Base-by-base conservation (phyloP, 2,329 filamentous ascomycete species). In the Hymenoscyphus fructigenus region DNA sequence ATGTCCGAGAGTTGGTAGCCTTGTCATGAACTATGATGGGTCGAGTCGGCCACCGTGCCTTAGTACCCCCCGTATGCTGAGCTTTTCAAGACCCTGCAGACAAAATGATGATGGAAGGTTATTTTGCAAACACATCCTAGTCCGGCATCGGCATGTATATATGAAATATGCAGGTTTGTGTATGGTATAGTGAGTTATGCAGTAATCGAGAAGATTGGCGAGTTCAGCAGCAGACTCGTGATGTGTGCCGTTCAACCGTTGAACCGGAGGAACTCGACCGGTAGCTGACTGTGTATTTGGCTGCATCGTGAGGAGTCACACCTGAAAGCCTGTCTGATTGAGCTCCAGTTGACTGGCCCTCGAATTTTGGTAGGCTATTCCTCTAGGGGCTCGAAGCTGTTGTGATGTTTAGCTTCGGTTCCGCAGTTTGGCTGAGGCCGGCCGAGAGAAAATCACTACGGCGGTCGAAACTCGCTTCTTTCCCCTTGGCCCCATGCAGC, bases 1-100 rank as follows among this genome's bases (percentile, higher is more conserved):
- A 70, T 64, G 57, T 69, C 68, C 68, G 68, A 70, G 65, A 57
- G 41, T 10, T 60, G 50, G 28, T 36, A 63, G 61, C 57, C 64
- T 66, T n/a, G 28, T 64, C 23, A 26, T 62, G 47, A 53, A 53
- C 47, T 53, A 53, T 56, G 36, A 63, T 61, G 61, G 61, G 44
- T 34, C 61, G 38, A 59, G 36, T 64, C 62, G 65, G 66, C 36
- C 41, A 26, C 59, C 56, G 65, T 57, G 38, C 20, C 44, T 50
- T 36, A 50, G 38, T 10, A n/a, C 36, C 12, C 44, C 44, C 47
- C 47, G 20, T 53, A 53, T 53, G 47, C 47, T 53, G 47, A 53
- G 47, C 47, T 53, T 53, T 53, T 53, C 12, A 14, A 23, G 47
- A 53, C 47, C 47, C 47, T 23, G 23, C 20, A 53, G n/a, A 47